A percentile compares a stretch with the other conserved stretches of the same genome.
Conservation (phyloP, 352 stramenopile species). For the Halophytophthora batemanensis region DNA sequence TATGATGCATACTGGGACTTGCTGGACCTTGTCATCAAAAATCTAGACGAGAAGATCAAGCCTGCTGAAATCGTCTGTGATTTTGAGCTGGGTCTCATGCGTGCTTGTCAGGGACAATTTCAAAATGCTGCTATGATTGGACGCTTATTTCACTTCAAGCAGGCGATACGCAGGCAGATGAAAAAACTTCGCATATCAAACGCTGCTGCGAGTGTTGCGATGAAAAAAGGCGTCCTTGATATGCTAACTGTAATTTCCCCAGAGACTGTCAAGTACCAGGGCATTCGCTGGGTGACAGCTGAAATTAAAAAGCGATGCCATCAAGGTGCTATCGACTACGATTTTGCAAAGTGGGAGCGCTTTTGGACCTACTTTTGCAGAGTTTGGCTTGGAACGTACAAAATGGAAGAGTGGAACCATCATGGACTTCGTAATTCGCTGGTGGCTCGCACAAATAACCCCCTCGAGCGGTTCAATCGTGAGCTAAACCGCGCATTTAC, state of each 20-base stretch:
- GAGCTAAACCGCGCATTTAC: too few species aligned
- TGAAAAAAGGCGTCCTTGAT: constrained; percentile 4
- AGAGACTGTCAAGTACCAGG: not conserved
- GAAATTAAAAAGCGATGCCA: not conserved
- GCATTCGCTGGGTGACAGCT: not conserved
- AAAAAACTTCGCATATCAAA: constrained; percentile 2
- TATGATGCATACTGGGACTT: constrained; percentile 3
- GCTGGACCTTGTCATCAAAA: constrained; percentile 1
- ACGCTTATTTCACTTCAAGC: constrained; percentile 8
- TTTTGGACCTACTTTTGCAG: constrained; percentile 14
- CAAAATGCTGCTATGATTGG: too few species aligned
- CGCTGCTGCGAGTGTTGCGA: not conserved
- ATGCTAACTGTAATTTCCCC: not conserved
- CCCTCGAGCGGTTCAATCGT: too few species aligned
- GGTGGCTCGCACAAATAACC: too few species aligned
- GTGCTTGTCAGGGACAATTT: too few species aligned
- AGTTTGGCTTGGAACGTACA: too few species aligned
- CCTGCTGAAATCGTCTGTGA: constrained; percentile 4
- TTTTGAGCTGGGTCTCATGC: too few species aligned
- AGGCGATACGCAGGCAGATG: constrained; percentile 7
- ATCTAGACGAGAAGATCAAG: constrained; percentile 4
- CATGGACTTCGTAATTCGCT: too few species aligned
- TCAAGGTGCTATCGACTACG: not conserved
- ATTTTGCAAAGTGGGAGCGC: not conserved
- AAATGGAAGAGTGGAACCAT: too few species aligned